Percentiles rank a stretch among this genome's conserved stretches.
phyloP scores from a whole-genome alignment of 495 filamentous ascomycete genomes.

The Penicillium macrosclerotiorum region DNA sequence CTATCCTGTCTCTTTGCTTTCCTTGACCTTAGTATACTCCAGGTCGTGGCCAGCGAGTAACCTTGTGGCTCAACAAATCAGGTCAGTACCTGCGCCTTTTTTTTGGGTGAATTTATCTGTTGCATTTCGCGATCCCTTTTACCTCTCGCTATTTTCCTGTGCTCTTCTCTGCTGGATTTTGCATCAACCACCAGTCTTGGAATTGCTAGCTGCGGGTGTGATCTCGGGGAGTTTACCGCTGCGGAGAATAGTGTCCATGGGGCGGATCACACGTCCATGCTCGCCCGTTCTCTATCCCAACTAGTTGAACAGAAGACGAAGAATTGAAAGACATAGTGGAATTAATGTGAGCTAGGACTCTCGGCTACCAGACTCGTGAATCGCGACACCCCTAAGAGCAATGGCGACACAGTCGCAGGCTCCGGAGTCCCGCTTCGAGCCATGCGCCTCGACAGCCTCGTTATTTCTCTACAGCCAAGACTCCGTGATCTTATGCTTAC shows the following conservation, averaged over 20 bases:
- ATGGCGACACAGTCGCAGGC: slow-evolving; percentile 51
- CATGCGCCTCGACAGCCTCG: slow-evolving; percentile 82
- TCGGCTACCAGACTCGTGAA: slow-evolving; percentile 26
- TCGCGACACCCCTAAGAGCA: slow-evolving; percentile 23
- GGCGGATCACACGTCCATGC: neutral
- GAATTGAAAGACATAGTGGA: slow-evolving; percentile 25
- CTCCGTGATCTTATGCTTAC: slow-evolving; percentile 71
- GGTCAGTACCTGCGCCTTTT: slow-evolving; percentile 22
- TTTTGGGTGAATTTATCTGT: no score
- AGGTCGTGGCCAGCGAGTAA: slow-evolving; percentile 24
- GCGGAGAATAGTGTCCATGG: slow-evolving; percentile 1
- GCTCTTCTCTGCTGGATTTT: no score
- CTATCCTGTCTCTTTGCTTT: slow-evolving; percentile 13
- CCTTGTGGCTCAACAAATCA: slow-evolving; percentile 12
- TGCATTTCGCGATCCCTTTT: no score
- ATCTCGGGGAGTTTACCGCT: neutral
- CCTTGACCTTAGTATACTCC: slow-evolving; percentile 18
- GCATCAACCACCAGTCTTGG: no score
- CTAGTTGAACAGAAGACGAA: neutral
- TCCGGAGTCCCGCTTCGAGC: slow-evolving; percentile 63
- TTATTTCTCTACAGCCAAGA: slow-evolving; percentile 86
- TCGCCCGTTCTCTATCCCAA: no score
- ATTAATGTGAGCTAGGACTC: slow-evolving; percentile 33
- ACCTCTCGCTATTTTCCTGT: no score
- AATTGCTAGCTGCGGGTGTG: neutral